phyloP scores from a whole-genome alignment of 1,284 basidiomycete species.

The Ustilago vetiveriae region DNA sequence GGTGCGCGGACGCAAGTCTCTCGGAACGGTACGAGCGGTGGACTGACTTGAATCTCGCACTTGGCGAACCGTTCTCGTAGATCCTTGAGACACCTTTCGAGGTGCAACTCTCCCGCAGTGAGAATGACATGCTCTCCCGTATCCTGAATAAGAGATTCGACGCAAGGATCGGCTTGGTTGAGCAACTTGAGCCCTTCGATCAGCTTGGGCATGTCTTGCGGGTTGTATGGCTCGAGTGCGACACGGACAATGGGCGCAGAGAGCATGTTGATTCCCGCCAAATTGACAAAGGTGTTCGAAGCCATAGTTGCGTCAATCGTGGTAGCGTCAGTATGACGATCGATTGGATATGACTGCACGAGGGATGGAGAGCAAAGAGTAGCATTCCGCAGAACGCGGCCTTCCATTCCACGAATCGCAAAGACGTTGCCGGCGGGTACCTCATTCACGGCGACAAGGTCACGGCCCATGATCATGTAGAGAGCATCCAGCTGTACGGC shows the following conservation, averaged over 20 bases:
- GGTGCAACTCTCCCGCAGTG: conserved; percentile 93
- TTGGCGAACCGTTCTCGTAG: conserved; percentile 92
- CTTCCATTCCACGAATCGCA: conserved; percentile 88
- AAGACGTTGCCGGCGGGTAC: conserved; percentile 97
- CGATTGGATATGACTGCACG: conserved; percentile 27
- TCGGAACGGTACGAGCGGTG: conserved; percentile 96
- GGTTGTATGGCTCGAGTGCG: conserved; percentile 86
- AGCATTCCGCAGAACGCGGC: conserved; percentile 87
- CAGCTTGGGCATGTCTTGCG: conserved; percentile 89
- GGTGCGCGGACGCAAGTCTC: conserved; percentile 80
- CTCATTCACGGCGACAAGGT: conserved; percentile 81
- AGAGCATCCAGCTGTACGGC: conserved; percentile 77
- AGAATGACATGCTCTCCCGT: conserved; percentile 98
- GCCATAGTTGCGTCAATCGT: conserved; percentile 29
- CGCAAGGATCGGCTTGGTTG: conserved; percentile 95
- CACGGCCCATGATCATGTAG: conserved; percentile 98
- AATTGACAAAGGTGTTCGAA: conserved; percentile 50
- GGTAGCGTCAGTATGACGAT: conserved; percentile 17
- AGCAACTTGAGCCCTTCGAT: conserved; percentile 87
- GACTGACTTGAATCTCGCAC: conserved; percentile 89
- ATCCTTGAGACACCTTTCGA: conserved; percentile 96
- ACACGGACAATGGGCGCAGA: conserved; percentile 90
- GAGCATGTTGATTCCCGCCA: conserved; percentile 60
- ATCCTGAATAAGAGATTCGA: conserved; percentile 94
- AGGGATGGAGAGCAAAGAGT: conserved; percentile 78